These are phyloP conservation scores for Dactylellina parvicollis DNA, from an alignment of 2,329 filamentous ascomycete genomes.

Conservation along the genomic window DNA sequence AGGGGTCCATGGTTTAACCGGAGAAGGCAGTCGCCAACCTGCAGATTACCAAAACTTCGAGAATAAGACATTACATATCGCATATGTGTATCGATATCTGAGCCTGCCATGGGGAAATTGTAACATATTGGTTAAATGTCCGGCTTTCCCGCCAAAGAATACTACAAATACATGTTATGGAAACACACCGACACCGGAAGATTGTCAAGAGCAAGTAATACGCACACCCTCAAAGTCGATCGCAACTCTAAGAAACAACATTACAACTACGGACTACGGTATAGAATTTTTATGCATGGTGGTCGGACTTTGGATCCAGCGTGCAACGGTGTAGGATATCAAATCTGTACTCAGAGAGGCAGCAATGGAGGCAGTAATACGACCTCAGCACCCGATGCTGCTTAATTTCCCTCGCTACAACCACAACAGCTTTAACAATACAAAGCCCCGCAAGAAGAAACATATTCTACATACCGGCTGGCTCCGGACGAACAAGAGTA, in stretches of 20 bases:
- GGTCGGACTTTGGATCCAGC: neutral
- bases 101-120: constrained; percentile 12
- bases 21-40: constrained; percentile 37
- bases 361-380: constrained; percentile 42
- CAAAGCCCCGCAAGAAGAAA: constrained; percentile 16
- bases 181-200: too few species aligned
- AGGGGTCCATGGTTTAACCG: constrained; percentile 16
- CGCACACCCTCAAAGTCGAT: too few species aligned
- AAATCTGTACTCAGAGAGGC: neutral
- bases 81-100: constrained; percentile 41
- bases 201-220: too few species aligned
- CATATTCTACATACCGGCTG: constrained; percentile 26
- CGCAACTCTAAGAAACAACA: too few species aligned
- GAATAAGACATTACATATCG: constrained; percentile 17
- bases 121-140: constrained; percentile 21
- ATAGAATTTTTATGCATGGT: too few species aligned
- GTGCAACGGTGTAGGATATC: neutral
- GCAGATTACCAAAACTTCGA: constrained; percentile 40
- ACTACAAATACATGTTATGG: too few species aligned
- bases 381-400: constrained; percentile 22
- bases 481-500: constrained; percentile 19
- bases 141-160: constrained; percentile 12
- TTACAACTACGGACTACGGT: too few species aligned
- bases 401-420: constrained; percentile 7
- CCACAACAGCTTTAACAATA: neutral